Conservation (phyloP, 192 early-diverging fungal genomes). For the Phlyctochytrium bullatum region DNA sequence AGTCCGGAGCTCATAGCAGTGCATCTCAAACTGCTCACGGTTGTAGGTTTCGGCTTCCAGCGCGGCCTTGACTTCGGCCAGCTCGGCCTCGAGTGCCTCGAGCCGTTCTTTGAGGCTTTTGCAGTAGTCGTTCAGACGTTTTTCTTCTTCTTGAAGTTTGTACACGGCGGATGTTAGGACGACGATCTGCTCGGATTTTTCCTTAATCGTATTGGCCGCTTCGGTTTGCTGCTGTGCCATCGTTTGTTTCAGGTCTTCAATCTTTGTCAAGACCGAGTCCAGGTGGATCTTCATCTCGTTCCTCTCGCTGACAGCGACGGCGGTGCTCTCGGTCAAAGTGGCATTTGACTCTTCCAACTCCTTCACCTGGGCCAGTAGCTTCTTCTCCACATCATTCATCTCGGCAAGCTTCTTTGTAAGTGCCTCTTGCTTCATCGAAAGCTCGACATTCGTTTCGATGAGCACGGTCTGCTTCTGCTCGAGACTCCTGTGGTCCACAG, state of each 20-base stretch:
- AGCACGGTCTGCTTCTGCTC: slow-evolving; percentile 28
- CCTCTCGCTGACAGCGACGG: slow-evolving; percentile 8
- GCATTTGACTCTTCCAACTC: slow-evolving; percentile 20
- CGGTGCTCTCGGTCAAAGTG: slow-evolving; percentile 14
- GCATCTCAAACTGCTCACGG: slow-evolving; percentile 43
- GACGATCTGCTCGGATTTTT: slow-evolving; percentile 37
- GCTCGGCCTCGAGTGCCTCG: slow-evolving; percentile 32
- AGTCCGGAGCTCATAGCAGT: slow-evolving; percentile 39
- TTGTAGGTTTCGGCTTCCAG: slow-evolving; percentile 34
- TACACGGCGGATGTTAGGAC: slow-evolving; percentile 32
- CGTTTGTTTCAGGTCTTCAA: slow-evolving; percentile 34
- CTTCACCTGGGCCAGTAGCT: slow-evolving; percentile 1
- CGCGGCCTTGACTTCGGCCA: slow-evolving; percentile 27
- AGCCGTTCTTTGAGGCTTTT: slow-evolving; percentile 31
- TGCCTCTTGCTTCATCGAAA: slow-evolving; percentile 22
- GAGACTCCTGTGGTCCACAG: slow-evolving; percentile 26
- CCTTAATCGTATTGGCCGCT: slow-evolving; percentile 27
- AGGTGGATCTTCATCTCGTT: slow-evolving; percentile 41
- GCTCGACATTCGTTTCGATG: slow-evolving; percentile 29
- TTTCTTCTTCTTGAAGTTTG: slow-evolving; percentile 28
- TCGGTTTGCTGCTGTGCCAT: slow-evolving; percentile 37
- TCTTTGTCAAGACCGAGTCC: slow-evolving; percentile 37
- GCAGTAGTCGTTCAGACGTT: slow-evolving; percentile 25
- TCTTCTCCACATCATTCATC: slow-evolving; percentile 14
- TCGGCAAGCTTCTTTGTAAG: slow-evolving; percentile 25